Conservation (phyloP, 495 filamentous ascomycete genomes). For the Penicillium subrubescens region DNA sequence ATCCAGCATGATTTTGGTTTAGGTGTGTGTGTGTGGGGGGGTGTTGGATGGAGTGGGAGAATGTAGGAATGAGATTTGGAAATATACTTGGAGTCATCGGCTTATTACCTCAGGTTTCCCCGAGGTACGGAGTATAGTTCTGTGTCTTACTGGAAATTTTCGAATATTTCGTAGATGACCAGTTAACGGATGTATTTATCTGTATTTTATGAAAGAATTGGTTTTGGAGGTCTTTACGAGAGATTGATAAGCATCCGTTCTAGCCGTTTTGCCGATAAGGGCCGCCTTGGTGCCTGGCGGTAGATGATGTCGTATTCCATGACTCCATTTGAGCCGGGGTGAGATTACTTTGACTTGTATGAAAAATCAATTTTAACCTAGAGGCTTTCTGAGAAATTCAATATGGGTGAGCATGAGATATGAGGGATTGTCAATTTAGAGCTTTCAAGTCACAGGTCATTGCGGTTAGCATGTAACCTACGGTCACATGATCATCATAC, state of each 20-base stretch:
- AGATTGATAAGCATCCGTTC: conserved; percentile 19
- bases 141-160: neutral
- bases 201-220: neutral
- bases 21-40: neutral
- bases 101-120: neutral
- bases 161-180: neutral
- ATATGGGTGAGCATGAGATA: neutral
- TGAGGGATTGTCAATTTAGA: neutral
- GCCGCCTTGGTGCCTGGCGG: conserved; percentile 5
- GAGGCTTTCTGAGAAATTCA: too few species aligned
- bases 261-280: conserved; percentile 1
- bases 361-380: too few species aligned
- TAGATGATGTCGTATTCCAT: neutral
- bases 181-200: neutral
- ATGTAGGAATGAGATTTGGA: neutral
- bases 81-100: neutral
- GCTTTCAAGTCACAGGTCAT: too few species aligned
- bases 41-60: neutral
- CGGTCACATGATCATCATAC: too few species aligned
- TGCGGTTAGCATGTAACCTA: too few species aligned
- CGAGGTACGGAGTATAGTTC: neutral
- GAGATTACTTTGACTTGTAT: neutral
- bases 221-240: neutral
- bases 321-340: neutral
- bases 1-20: conserved; percentile 12